Evolutionary conservation across 441 rosid species (phyloP).

Genomic region (Melastoma candidum): DNA sequence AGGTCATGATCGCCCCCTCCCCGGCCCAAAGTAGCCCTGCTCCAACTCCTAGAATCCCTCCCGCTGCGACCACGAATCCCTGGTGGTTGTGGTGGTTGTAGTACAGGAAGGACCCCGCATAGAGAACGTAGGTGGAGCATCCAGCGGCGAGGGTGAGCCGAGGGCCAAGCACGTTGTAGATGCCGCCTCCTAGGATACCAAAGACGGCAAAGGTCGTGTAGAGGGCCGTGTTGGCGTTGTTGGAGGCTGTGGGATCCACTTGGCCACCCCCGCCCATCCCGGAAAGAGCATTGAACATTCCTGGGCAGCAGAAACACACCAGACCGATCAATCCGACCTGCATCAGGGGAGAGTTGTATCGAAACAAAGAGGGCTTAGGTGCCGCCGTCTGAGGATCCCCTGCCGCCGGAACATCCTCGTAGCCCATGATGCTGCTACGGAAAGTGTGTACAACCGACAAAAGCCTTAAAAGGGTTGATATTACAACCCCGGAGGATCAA

Average conservation of each 20-base stretch:
- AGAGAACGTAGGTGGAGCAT: conserved; percentile 71
- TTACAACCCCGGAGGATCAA: too few species aligned
- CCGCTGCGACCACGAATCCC: conserved; percentile 59
- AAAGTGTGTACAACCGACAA: conserved; percentile 28
- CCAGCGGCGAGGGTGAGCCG: conserved; percentile 69
- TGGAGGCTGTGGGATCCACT: conserved; percentile 58
- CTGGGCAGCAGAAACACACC: conserved; percentile 94
- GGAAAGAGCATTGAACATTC: conserved; percentile 89
- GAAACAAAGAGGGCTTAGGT: conserved; percentile 12
- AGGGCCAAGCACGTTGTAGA: conserved; percentile 84
- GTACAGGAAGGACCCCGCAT: conserved; percentile 83
- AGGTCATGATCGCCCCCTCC: conserved; percentile 86
- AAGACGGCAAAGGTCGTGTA: conserved; percentile 79
- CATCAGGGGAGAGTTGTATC: conserved; percentile 68
- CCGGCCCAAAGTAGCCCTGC: conserved; percentile 96
- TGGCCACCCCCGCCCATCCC: conserved; percentile 99
- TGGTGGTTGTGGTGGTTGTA: conserved; percentile 71
- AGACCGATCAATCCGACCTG: conserved; percentile 68
- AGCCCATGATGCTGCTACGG: too few species aligned
- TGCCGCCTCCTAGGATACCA: conserved; percentile 78
- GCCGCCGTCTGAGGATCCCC: too few species aligned
- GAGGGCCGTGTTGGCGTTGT: conserved; percentile 94
- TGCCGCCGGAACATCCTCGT: too few species aligned
- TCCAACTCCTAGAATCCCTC: conserved; percentile 65
- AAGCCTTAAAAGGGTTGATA: conserved; percentile 9